Base-by-base conservation (phyloP, 179 eudicot species). In the Silene coronaria region DNA sequence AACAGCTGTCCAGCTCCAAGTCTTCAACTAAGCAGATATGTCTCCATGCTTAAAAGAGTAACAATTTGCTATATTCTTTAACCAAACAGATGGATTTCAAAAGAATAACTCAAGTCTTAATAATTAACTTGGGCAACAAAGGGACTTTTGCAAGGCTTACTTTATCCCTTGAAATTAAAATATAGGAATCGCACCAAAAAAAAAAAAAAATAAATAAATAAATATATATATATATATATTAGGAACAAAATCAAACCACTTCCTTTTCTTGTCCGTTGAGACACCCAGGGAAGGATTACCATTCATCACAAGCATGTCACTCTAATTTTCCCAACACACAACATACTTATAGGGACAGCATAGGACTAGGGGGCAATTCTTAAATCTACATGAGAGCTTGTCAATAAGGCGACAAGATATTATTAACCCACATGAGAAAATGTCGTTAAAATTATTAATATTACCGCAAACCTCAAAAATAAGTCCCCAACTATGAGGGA, bases 61-160 rank as follows among this genome's bases (percentile, higher is more conserved):
- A 7, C 61, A 27, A 13, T 6, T 28, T 51, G 12, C 62, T 6
- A 19, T 27, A 51, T 11, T 27, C 23, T 71, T 51, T 24, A 27
- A 48, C 74, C 74, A 53, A 71, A 9, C 62, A 23, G 11, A 71
- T 48, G 4, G 74, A 11, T 71, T 71, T 26, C 61, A 48, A 24
- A 70, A 26, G 61, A 14, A 26, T 3, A 70, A 70, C 32, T 58
- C 11, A 8, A 22, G 26, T 58, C 6, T 19, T 1, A 21, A 58
- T n/a, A 9, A 21, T n/a, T 58, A 58, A 5, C 62, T 22, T 22
- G 62, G 21, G 23, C 24, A 58, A 23, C 64, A 60, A 21, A 60
- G 28, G 30, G 4, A 22, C 23, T 22, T 19, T 6, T 23, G 27
- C n/a, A 22, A 60, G 64, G 30, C 64, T 2, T 60, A 14, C 64